Evolutionary conservation across 768 basidiomycete species (phyloP), one percentile per base, ranked within the genome.

Genomic region (Kwoniella pini): DNA sequence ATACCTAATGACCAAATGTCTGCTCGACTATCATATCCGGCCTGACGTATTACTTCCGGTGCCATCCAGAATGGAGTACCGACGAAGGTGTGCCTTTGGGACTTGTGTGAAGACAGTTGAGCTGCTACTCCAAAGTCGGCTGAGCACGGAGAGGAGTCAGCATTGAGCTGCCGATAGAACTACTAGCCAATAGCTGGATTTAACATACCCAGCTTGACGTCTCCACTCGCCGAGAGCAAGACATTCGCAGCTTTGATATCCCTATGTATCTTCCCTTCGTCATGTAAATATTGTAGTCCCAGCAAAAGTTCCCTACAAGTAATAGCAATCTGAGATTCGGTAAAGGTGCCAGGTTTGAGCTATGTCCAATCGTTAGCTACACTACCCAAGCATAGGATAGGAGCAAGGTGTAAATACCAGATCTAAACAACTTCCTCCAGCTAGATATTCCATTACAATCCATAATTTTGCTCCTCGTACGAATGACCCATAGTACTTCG

Each of bases 401-500:
- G 28, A 11, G 39, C 24, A 13, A n/a, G 36, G 33, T 36, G 19
- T 5, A 62, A 80, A 44, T 24, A 81, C 81, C 55, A 99, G 84
- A 79, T 98, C 96, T 55, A 97, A 85, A 80, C 96, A 97, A 26
- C 93, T 96, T n/a, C 96, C 96, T 42, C 96, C 96, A 0, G 92
- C 93, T 54, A 98, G 87, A 80, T 91, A 99, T 79, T 99, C 96
- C 96, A 99, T 98, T 72, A 99, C 79, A 74, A 99, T 99, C 96
- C 96, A 99, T 22, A 99, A 83, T 79, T 97, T 95, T 82, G 95
- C 98, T 33, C 89, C 87, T 66, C 91, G 87, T 54, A 99, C 91
- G 79, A 99, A 99, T 48, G 91, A 93, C 44, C 92, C 94, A 72
- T 96, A 97, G 78, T 98, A 98, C 45, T 88, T 84, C 40, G 96